Evolutionary conservation across 805 yeast genomes (phyloP), one percentile per base, ranked within the genome.

Genomic region (Saturnispora serradocipensis): DNA sequence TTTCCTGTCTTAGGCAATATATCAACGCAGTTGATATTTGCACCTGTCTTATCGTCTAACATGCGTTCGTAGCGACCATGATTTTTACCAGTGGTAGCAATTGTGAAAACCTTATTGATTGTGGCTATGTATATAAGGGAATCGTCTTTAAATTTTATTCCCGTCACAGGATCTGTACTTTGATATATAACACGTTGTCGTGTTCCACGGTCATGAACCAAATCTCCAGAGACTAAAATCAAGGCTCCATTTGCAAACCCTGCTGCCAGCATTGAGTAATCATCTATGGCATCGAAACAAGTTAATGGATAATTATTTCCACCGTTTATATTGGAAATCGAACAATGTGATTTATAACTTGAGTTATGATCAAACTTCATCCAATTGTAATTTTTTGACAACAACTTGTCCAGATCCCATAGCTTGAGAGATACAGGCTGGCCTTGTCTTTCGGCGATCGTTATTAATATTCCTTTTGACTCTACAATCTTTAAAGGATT

Each of bases 161-260:
- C 84, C 0, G 98, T 91, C 18, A 93, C 76, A 1, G 97, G 96
- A 46, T 88, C 93, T 15, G 68, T 67, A 48, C 82, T 78, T 53
- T 84, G 87, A 62, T 82, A 87, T 1, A 90, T 81, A 0, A 84
- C 65, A 28, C 97, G 72, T 61, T 91, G 98, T 56, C 93, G 78
- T 9, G 96, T 81, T 0, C 98, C 98, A 53, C 96, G 72, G 62
- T 93, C 99, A 58, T 89, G 80, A 6, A 88, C 58, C 32, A 93
- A 66, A 65, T 93, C 98, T 8, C 99, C 99, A 55, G 98, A 70
- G 0, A 90, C 78, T 6, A 90, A 69, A 2, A 90, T 71, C 2
- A 90, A 88, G 20, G 81, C 74, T 2, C 99, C 99, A 64, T 89
- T 84, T 13, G 90, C 84, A 59, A 81, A 87, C 0, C 96, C 96